phyloP scores from a whole-genome alignment of 805 yeast genomes.

The Helenozyma baotianmanensis region DNA sequence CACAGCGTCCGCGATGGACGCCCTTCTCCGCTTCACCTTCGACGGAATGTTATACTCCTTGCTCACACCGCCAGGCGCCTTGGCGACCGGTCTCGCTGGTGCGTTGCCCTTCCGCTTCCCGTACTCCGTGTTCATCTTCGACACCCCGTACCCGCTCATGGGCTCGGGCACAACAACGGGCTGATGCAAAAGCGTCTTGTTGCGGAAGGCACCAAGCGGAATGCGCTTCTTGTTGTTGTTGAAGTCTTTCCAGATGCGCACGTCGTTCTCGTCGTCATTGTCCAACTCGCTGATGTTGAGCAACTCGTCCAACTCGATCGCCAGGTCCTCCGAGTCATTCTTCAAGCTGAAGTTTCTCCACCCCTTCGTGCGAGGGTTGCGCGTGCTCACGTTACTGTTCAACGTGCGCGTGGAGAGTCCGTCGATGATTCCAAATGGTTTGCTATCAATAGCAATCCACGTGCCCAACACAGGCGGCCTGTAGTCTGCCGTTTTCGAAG shows the following conservation, averaged over 20 bases:
- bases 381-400: slow-evolving; percentile 20
- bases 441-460: slow-evolving; percentile 74
- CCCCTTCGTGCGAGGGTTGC: slow-evolving; percentile 15
- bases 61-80: slow-evolving; percentile 4
- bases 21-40: slow-evolving; percentile 48
- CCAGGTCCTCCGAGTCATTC: slow-evolving; percentile 29
- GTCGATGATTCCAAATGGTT: slow-evolving; percentile 92
- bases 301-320: slow-evolving; percentile 65
- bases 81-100: slow-evolving; percentile 8
- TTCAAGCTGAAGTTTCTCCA: slow-evolving; percentile 19
- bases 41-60: slow-evolving; percentile 18
- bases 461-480: slow-evolving; percentile 92
- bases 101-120: slow-evolving; percentile 10
- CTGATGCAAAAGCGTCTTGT: slow-evolving; percentile 40
- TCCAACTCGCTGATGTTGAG: slow-evolving; percentile 85
- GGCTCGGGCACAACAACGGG: slow-evolving; percentile 21
- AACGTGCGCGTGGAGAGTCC: slow-evolving; percentile 87
- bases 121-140: slow-evolving; percentile 20
- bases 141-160: slow-evolving; percentile 23
- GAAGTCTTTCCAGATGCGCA: slow-evolving; percentile 43
- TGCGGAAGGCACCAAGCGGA: slow-evolving; percentile 88
- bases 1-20: slow-evolving; percentile 69
- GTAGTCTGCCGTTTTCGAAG: slow-evolving; percentile 77
- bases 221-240: slow-evolving; percentile 45
- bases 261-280: slow-evolving; percentile 59